Evolutionary conservation across 73 alveolate genomes (phyloP), one percentile per base, ranked within the genome.

Genomic region (Vitrella brassicaformis): DNA sequence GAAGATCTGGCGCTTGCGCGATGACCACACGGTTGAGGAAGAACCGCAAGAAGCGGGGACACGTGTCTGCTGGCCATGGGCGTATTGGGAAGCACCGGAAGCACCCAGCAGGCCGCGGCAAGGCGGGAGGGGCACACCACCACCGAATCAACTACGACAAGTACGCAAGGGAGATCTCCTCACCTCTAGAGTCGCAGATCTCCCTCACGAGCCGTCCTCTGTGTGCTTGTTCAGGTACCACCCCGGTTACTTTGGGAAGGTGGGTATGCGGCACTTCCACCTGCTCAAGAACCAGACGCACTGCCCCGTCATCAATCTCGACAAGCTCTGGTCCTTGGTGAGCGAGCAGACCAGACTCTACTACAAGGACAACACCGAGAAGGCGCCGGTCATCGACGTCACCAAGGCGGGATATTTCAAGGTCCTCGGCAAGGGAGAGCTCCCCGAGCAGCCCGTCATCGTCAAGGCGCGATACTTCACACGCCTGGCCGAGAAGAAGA

Each of bases 161-260:
- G 90, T 88, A 22, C 85, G 86, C 72, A 83, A 47, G 80, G 25
- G 0, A 30, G 26, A n/a, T n/a, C 7, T 30, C 47, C 39, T 7
- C 0, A 67, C 56, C 56, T 30, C n/a, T 27, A 31, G 28, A 19
- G n/a, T 27, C 28, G 31, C 9, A 32, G 71, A 46, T n/a, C 25
- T 30, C 19, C 0, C 39, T 0, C 66, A 25, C 74, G 47, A 29
- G 10, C 47, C 75, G 68, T 18, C 19, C 25, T 19, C 25, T 75
- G 28, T 47, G 19, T n/a, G 76, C 85, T 1, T 47, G 0, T 88
- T 83, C 75, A 83, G 73, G 85, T 91, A 89, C 88, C 99, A 95
- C 87, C 99, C 99, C 68, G 99, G 98, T 47, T 93, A 95, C 92
- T 90, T 95, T 86, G 97, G 98, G 74, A 95, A 95, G 96, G 94